Evolutionary conservation across 2,329 filamentous ascomycete species (phyloP), one percentile per base, ranked within the genome.

Genomic region (Aotearoamyces nothofagi): DNA sequence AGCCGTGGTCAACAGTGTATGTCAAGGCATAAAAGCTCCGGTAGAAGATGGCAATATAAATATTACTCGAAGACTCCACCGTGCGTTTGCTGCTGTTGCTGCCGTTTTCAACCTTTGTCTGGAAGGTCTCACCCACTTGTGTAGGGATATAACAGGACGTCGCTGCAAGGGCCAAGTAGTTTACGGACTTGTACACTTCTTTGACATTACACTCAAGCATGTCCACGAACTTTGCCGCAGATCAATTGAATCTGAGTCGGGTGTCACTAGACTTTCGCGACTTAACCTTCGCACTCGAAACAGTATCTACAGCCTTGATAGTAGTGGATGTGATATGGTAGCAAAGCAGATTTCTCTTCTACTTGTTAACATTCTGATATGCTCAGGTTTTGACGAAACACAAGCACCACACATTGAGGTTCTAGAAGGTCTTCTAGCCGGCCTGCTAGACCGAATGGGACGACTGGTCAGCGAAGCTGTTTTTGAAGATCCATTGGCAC

Each of bases 401-500:
- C 32, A 39, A 24, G 10, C 33, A 13, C 41, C 41, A 9, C 49
- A 56, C 14, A 39, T 42, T 12, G 39, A 48, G 10, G 33, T 58
- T 4, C 39, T 60, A 10, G 58, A 61, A 41, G 57, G 57, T 0
- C 50, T 54, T 15, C 38, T 60, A 5, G 56, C 43, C 24, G 28
- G 49, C 7, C 31, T 56, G 4, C 38, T 61, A 1, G 37, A 47
- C 17, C 51, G 55, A 7, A 46, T 55, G 9, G 58, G 57, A 0
- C 50, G 46, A 15, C 33, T 58, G 12, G 38, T 62, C 5, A 51
- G 51, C 8, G 35, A 54, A 1, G 49, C 54, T 3, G 42, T 51
- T 5, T 60, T 60, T 33, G 42, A 47, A 9, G 51, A 55, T 28
- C 39, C 41, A 32, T 36, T 47, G 10, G 37, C 38, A 9, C 17